Conservation (phyloP, 73 alveolate genomes). For the Tetrahymena elliotti region DNA sequence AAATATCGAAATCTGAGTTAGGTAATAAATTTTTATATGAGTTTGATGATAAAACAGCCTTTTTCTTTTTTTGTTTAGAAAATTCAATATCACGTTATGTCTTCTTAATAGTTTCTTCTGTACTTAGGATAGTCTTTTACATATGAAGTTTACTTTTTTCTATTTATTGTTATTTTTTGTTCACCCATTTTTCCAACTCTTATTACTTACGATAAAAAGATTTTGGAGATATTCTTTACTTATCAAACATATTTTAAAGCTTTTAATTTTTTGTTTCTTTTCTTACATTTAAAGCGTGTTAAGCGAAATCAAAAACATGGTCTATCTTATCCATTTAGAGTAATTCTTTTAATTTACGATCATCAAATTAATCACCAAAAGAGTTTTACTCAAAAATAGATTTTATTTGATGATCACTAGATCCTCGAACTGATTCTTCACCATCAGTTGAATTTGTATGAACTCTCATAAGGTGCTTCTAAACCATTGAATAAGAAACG, state of each 20-base stretch:
- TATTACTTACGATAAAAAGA: background rate
- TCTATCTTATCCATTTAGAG: background rate
- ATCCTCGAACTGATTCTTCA: background rate
- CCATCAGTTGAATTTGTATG: background rate
- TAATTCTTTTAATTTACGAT: background rate
- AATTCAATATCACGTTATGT: background rate
- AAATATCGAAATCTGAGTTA: background rate
- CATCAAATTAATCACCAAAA: background rate
- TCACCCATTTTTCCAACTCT: background rate
- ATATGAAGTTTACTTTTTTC: background rate
- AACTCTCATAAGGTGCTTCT: background rate
- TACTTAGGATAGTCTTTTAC: background rate
- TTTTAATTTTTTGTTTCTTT: background rate
- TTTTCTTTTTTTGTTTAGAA: background rate
- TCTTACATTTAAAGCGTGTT: background rate
- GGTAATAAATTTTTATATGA: background rate
- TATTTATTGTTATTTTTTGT: background rate
- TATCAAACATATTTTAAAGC: background rate
- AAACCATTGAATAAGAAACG: background rate
- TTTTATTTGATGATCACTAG: background rate
- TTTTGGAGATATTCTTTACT: background rate
- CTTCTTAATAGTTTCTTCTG: background rate
- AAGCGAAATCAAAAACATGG: background rate
- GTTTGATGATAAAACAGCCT: background rate
- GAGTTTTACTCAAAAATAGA: background rate